Conservation (phyloP, 345 rosid genomes). For the Bruguiera parviflora region DNA sequence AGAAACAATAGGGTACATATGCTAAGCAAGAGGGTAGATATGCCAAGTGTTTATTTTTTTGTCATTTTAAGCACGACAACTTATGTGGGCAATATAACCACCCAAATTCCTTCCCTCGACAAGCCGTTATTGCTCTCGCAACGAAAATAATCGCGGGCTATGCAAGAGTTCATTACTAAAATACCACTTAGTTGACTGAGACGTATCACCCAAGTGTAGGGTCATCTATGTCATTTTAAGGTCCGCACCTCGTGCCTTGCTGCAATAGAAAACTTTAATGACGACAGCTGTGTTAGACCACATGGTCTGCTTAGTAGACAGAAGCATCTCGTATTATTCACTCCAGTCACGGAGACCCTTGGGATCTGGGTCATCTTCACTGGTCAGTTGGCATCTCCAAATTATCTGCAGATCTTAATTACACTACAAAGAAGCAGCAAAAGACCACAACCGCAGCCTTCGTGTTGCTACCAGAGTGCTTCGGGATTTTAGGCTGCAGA, state of each 20-base stretch:
- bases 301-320: slow-evolving; percentile 10
- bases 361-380: slow-evolving; percentile 2
- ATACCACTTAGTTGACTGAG: background rate
- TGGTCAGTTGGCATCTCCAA: background rate
- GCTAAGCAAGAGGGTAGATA: background rate
- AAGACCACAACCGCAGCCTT: slow-evolving; percentile 7
- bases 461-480: slow-evolving; percentile 7
- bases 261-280: slow-evolving; percentile 47
- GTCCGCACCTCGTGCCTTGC: slow-evolving; percentile 45
- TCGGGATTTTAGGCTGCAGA: slow-evolving; percentile 17
- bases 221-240: slow-evolving; percentile 23
- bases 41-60: background rate
- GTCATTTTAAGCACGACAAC: background rate
- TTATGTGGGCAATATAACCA: background rate
- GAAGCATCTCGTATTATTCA: slow-evolving; percentile 14
- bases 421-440: slow-evolving; percentile 2
- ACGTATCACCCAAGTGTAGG: slow-evolving; percentile 10
- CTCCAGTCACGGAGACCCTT: background rate
- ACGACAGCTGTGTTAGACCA: slow-evolving; percentile 19
- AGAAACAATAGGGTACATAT: background rate
- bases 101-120: background rate
- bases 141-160: too few species aligned
- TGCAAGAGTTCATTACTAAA: background rate
- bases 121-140: background rate
- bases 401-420: slow-evolving; percentile 6